Percentiles rank a stretch among this genome's conserved stretches.
Evolutionary conservation across 305 asterid species (phyloP).

Genomic region (Ilex paraguariensis): DNA sequence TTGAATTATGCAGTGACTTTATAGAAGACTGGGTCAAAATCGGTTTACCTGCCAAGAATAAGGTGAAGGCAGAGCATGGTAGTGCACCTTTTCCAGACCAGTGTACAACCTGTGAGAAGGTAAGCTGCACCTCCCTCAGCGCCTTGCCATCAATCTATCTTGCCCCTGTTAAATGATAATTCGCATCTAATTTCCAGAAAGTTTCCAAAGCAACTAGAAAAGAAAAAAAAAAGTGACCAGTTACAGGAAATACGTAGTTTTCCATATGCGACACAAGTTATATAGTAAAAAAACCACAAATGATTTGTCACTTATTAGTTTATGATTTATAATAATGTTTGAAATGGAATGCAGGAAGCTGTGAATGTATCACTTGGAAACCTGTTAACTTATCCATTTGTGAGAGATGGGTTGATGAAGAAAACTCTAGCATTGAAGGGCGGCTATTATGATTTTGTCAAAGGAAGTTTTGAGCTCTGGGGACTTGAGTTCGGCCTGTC

Average conservation of each 20-base stretch:
- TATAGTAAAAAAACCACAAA: not conserved
- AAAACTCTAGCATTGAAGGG: conserved; percentile 75
- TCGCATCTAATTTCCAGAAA: not conserved
- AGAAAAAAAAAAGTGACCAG: not conserved
- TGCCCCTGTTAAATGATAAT: no score
- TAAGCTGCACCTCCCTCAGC: conserved; percentile 7
- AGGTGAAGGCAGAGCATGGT: conserved; percentile 38
- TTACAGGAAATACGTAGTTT: not conserved
- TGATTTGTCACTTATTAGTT: no score
- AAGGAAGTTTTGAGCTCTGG: conserved; percentile 91
- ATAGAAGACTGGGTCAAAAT: conserved; percentile 93
- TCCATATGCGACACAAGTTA: no score
- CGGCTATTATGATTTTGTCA: conserved; percentile 76
- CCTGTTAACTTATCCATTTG: conserved; percentile 83
- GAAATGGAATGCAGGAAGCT: conserved; percentile 57
- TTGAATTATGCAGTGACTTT: conserved; percentile 44
- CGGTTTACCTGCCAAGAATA: conserved; percentile 65
- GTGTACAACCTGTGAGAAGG: conserved; percentile 68
- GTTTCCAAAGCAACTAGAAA: not conserved
- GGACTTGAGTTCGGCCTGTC: conserved; percentile 66
- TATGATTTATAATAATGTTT: not conserved
- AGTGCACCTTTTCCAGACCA: conserved; percentile 36
- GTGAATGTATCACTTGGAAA: conserved; percentile 92
- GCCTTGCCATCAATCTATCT: no score
- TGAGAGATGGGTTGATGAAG: conserved; percentile 79